Percentiles rank a stretch among this genome's conserved stretches.
Conservation (phyloP, 2,329 filamentous ascomycete genomes). For the Phaeosphaeriaceae sp. region DNA sequence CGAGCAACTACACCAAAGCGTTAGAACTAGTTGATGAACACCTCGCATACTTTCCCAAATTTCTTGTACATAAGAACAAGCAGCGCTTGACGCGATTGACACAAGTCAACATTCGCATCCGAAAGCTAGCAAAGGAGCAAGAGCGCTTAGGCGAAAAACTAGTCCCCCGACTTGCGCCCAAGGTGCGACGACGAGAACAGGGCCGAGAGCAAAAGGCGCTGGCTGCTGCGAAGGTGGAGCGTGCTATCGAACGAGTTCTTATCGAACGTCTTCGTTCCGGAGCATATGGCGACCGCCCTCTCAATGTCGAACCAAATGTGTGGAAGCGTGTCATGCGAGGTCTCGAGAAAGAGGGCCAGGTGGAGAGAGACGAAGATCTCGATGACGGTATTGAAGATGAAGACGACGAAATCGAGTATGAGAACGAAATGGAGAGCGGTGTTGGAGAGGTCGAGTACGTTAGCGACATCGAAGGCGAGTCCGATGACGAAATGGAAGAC, state of each 20-base stretch:
- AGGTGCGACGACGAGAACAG: slow-evolving; percentile 67
- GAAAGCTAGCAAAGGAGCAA: slow-evolving; percentile 84
- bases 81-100: slow-evolving; percentile 90
- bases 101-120: slow-evolving; percentile 81
- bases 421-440: slow-evolving; percentile 69
- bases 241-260: slow-evolving; percentile 92
- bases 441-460: slow-evolving; percentile 89
- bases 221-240: slow-evolving; percentile 84
- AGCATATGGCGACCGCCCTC: slow-evolving; percentile 89
- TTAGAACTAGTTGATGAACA: slow-evolving; percentile 72
- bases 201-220: slow-evolving; percentile 58
- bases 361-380: slow-evolving; percentile 81
- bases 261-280: slow-evolving; percentile 90
- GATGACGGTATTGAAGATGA: slow-evolving; percentile 86
- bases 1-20: slow-evolving; percentile 88
- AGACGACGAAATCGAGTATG: slow-evolving; percentile 70
- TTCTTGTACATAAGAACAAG: slow-evolving; percentile 92
- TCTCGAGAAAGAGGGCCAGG: slow-evolving; percentile 86
- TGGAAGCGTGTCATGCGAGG: slow-evolving; percentile 97
- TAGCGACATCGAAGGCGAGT: slow-evolving; percentile 79
- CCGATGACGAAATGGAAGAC: slow-evolving; percentile 71
- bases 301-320: slow-evolving; percentile 93
- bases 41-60: slow-evolving; percentile 89
- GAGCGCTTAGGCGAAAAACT: slow-evolving; percentile 86
- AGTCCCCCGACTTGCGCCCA: slow-evolving; percentile 88